Conservation (phyloP, 2,329 filamentous ascomycete genomes). For the Penicillium sp. region DNA sequence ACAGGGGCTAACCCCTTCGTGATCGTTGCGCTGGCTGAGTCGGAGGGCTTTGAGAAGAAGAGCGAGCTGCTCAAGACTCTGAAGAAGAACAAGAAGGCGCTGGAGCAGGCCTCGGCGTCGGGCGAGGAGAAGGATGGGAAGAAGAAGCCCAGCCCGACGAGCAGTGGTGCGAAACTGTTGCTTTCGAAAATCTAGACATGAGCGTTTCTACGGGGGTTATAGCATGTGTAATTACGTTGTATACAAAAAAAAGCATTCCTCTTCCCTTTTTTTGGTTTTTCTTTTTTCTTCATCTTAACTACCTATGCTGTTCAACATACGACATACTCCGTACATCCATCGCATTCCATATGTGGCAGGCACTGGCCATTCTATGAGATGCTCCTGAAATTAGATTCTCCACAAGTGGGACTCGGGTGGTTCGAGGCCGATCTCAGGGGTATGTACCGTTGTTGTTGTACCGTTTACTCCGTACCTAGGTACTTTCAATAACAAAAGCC, state of each 20-base stretch:
- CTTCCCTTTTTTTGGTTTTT: not conserved
- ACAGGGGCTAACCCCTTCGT: constrained; percentile 84
- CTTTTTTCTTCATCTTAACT: not conserved
- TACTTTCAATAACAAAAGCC: too few species aligned
- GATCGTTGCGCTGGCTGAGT: constrained; percentile 76
- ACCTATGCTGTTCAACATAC: too few species aligned
- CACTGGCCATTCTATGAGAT: not conserved
- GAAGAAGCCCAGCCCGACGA: constrained; percentile 40
- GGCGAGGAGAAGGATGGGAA: constrained; percentile 42
- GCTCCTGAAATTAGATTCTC: constrained; percentile 18
- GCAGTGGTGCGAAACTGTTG: constrained; percentile 48
- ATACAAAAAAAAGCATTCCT: constrained; percentile 18
- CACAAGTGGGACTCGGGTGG: constrained; percentile 16
- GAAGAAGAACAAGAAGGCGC: constrained; percentile 68
- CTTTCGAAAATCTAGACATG: constrained; percentile 35
- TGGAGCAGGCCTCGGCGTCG: constrained; percentile 62
- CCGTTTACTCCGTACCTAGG: too few species aligned
- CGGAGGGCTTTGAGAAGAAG: constrained; percentile 65
- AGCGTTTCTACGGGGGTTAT: constrained; percentile 7
- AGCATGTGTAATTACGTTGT: constrained; percentile 14
- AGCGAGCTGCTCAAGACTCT: constrained; percentile 67
- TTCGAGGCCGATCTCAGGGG: constrained; percentile 22
- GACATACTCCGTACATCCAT: too few species aligned
- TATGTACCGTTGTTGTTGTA: not conserved
- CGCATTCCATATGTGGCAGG: too few species aligned